A percentile compares a stretch with the other conserved stretches of the same genome.
phyloP scores from a whole-genome alignment of 805 yeast species.

The Pichia membranifaciens region DNA sequence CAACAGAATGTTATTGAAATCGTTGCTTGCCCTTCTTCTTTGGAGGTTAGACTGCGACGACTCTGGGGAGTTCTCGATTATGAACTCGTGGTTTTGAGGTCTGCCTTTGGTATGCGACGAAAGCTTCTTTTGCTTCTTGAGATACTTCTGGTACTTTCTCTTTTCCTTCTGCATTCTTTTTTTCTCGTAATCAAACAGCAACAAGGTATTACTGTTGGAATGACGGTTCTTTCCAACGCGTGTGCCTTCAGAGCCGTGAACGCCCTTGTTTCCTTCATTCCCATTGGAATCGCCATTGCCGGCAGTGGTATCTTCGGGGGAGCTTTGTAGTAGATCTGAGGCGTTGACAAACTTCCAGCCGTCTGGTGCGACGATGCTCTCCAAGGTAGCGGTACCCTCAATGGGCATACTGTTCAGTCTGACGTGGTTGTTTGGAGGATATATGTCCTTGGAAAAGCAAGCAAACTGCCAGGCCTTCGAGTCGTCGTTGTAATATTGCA shows the following conservation, averaged over 20 bases:
- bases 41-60: constrained; percentile 1
- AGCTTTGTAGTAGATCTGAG: background rate
- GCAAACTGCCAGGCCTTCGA: constrained; percentile 58
- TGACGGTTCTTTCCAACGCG: background rate
- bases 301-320: background rate
- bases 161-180: constrained; percentile 7
- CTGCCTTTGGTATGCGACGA: background rate
- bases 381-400: constrained; percentile 27
- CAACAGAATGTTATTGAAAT: constrained; percentile 9
- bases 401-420: constrained; percentile 30
- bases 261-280: background rate
- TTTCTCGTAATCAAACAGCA: constrained; percentile 9
- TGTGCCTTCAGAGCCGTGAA: too few relatives aligned
- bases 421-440: constrained; percentile 41
- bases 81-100: background rate
- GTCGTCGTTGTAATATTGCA: constrained; percentile 47
- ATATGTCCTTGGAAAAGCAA: constrained; percentile 53
- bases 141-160: background rate
- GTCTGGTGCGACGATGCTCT: constrained; percentile 48
- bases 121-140: constrained; percentile 5
- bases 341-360: constrained; percentile 46
- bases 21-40: constrained; percentile 10
- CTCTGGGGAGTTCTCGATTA: constrained; percentile 1
- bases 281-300: background rate
- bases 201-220: background rate